These are phyloP conservation scores for Aspergillus oerlinghausenensis DNA, from an alignment of 2,329 filamentous ascomycete genomes.

Conservation along the genomic window DNA sequence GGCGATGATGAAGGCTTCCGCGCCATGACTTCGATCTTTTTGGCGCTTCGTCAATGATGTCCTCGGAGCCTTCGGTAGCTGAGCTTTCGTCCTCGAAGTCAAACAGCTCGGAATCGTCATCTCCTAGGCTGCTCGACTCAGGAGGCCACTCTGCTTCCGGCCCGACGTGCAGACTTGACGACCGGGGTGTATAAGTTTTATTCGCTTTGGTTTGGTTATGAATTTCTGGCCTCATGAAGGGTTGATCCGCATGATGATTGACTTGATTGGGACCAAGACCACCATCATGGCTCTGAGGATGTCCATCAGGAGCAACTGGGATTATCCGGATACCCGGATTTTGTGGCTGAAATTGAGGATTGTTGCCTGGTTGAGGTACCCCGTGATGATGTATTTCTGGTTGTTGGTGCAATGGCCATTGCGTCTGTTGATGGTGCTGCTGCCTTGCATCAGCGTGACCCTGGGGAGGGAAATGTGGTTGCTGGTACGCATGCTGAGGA, in stretches of 20 bases:
- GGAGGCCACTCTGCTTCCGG: constrained; percentile 12
- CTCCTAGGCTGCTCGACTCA: constrained; percentile 22
- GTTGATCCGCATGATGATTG: neutral
- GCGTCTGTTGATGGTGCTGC: constrained; percentile 4
- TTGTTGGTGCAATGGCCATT: neutral
- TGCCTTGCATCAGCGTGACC: neutral
- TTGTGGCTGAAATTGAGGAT: constrained; percentile 1
- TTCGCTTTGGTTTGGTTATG: neutral
- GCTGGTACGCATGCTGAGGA: constrained; percentile 8
- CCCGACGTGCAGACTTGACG: neutral
- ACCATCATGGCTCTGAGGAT: constrained; percentile 1
- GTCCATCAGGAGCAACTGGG: neutral
- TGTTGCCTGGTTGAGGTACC: neutral
- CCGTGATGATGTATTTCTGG: neutral
- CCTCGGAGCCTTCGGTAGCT: constrained; percentile 23
- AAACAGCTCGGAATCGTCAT: constrained; percentile 26
- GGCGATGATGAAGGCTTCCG: constrained; percentile 16
- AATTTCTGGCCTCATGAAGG: neutral
- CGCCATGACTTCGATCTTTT: constrained; percentile 13
- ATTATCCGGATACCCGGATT: constrained; percentile 1
- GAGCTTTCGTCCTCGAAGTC: constrained; percentile 24
- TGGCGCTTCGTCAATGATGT: constrained; percentile 14
- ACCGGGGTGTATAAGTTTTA: neutral
- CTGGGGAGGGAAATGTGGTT: constrained; percentile 3
- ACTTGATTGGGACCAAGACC: neutral